Base-by-base conservation (phyloP, 2,329 filamentous ascomycete species). In the Pseudogymnoascus sp. region DNA sequence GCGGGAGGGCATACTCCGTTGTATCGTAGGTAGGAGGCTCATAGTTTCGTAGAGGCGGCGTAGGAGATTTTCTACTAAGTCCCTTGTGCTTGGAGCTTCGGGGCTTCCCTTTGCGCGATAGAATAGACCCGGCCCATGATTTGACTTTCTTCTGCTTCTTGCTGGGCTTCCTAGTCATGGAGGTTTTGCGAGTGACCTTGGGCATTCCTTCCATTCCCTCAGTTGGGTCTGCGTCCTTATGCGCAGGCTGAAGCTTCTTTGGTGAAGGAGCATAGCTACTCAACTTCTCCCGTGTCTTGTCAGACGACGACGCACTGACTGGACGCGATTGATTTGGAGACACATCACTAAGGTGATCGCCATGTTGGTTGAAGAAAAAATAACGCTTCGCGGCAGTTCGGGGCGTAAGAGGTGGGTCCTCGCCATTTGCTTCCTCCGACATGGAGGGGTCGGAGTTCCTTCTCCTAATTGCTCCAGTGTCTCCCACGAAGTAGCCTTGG, bases 81-180 rank as follows among this genome's bases (percentile, higher is more conserved):
- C 68, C 65, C 64, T 78, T 77, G 47, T 73, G 72, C 68, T 80
- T 80, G 14, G 71, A 70, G 28, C 72, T 71, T 61, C 77, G 75
- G 60, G 77, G 76, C 64, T 80, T 80, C 40, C 75, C 73, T 67
- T 80, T 81, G 23, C 79, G 74, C 14, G 77, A 78, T 50, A 83
- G 69, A 62, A 83, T 80, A 7, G 78, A 76, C 18, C 79, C 79
- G 42, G 80, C 80, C 80, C 80, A 83, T 11, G 77, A 79, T 70
- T 90, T 91, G 64, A 93, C 89, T 73, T 89, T 89, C 76, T 90
- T 92, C 71, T 87, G 82, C 66, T 83, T 82, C 75, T 80, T 83
- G 64, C 70, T 75, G 12, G 69, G 67, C 56, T 73, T 73, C 42
- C 68, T 68, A 2, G 70, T 69, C 53, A 69, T 64, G 0, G 70